Base-by-base conservation (phyloP, 495 filamentous ascomycete genomes). In the Opeltia flavorubescens region DNA sequence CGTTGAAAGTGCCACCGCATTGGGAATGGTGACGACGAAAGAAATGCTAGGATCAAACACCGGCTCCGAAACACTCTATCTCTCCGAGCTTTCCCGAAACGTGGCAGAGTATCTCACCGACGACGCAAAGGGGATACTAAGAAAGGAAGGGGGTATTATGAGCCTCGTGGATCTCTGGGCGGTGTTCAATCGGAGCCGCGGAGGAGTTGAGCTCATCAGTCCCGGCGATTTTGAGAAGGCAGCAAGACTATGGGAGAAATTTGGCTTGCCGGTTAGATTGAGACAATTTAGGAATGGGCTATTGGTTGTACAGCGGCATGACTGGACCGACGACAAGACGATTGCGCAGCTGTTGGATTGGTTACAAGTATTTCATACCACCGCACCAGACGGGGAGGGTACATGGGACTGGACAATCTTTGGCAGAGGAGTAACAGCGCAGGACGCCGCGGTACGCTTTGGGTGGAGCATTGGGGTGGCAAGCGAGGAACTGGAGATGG, bases 391-490 rank as follows among this genome's bases (percentile, higher is more conserved):
- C 1, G 70, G 72, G 43, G 70, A 81, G 13, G 69, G 80, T 31
- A 43, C 72, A 0, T 88, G 85, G 84, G 81, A 86, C 55, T 86
- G 84, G 81, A 68, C 62, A 17, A 47, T 66, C 20, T 93, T 84
- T 59, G 93, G 89, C 2, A 71, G 78, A 33, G 85, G 88, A 4
- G 78, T 99, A 21, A 96, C 87, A 4, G 87, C 89, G 6, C 82
- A 89, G 54, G 89, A 95, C 58, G 75, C 76, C 0, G 91, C 91
- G 0, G 86, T 94, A 63, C 72, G 74, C 42, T 99, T 99, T 65
- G 86, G 88, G 20, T 99, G 91, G 91, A 96, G 91, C 60, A 83
- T 99, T 13, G 93, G 93, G n/a, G 91, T 99, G 18, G 93, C 91
- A 3, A 79, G 77, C 44, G 93, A 96, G 58, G 93, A 96, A 62